phyloP scores from a whole-genome alignment of 1,284 basidiomycete genomes.

The Thecaphora thlaspeos region DNA sequence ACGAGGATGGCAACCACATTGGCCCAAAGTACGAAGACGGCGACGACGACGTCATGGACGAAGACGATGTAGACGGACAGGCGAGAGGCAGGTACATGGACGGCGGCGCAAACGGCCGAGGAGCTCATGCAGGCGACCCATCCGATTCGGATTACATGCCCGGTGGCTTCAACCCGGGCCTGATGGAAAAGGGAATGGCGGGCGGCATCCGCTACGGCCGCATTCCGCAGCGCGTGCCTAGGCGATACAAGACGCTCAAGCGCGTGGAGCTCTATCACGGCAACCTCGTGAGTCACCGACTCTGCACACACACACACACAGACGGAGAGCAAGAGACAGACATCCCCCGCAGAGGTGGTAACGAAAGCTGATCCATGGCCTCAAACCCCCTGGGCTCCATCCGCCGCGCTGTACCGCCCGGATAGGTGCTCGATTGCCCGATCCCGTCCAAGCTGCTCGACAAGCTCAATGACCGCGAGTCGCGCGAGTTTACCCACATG shows the following conservation, averaged over 20 bases:
- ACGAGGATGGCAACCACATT: conserved; percentile 42
- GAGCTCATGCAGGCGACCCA: conserved; percentile 4
- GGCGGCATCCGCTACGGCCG: conserved; percentile 44
- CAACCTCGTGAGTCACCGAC: no score
- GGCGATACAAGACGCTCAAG: conserved; percentile 54
- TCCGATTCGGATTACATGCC: conserved; percentile 36
- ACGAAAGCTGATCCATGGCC: no score
- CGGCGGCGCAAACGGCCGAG: no score
- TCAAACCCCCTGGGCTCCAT: no score
- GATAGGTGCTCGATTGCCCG: conserved; percentile 54
- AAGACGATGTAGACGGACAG: conserved; percentile 34
- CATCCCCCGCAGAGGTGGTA: no score
- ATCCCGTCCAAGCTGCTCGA: conserved; percentile 46
- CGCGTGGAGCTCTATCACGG: conserved; percentile 53
- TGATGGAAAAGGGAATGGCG: conserved; percentile 38
- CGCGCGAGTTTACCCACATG: conserved; percentile 79
- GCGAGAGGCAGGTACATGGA: conserved; percentile 12
- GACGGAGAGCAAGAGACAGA: no score
- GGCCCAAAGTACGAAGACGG: conserved; percentile 35
- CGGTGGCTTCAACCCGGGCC: conserved; percentile 42
- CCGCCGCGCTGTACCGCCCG: no score
- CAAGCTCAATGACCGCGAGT: conserved; percentile 74
- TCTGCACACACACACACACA: no score
- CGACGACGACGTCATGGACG: conserved; percentile 40
- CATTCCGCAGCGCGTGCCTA: conserved; percentile 50